Base-by-base conservation (phyloP, 805 yeast species). In the Ogataea ganodermae region DNA sequence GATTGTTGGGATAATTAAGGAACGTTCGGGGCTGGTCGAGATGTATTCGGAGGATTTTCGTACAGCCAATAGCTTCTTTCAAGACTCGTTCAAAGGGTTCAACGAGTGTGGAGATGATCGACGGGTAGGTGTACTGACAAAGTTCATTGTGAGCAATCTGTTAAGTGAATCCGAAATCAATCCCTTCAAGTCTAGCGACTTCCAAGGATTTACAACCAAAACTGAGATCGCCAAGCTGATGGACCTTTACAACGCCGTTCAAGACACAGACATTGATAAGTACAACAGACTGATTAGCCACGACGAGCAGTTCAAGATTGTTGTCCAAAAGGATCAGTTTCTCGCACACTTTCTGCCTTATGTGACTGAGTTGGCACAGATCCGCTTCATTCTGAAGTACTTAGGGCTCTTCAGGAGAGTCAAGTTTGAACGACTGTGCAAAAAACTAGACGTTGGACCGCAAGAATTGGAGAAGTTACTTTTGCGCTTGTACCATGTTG, bases 101-200 rank as follows among this genome's bases (percentile, higher is more conserved):
- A 83, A 82, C 20, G 73, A 70, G 42, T 74, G 83, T 30, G 92
- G 90, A 13, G 83, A 83, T 51, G 74, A 68, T 39, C 75, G 76
- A 42, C 78, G 89, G 54, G 70, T 80, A 12, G 70, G 70, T 31
- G 78, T 84, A 3, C 69, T 89, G 52, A 79, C 79, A 52, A 83
- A 81, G 63, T 73, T 83, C 46, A 80, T 84, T 2, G 59, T 88
- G 17, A 76, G 84, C 21, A 78, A 85, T 4, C 66, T 86, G 42
- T 68, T 88, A 36, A 73, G 81, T n/a, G 83, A 82, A 45, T 80
- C 76, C 36, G 83, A 79, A 51, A 78, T 86, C 45, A 81, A 83
- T 57, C 88, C 89, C 1, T 84, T 86, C 56, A 86, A 83, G 52
- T 79, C 88, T 0, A 86, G 81, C 58, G 92, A 86, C 62, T 82